Evolutionary conservation across 768 basidiomycete genomes (phyloP), one percentile per base, ranked within the genome.

Genomic region (Suillus discolor): DNA sequence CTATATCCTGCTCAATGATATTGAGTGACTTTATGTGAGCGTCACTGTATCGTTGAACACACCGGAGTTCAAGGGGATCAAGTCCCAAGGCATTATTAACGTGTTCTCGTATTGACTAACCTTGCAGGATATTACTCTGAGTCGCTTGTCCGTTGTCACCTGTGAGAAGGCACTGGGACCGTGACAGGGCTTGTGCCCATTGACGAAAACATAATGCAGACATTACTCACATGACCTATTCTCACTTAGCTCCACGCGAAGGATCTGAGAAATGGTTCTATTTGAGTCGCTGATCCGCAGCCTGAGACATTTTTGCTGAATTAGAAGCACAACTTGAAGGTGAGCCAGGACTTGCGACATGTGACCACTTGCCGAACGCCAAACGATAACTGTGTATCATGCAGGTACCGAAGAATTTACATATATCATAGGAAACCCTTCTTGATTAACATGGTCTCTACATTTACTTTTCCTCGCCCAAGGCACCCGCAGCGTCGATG

Each of bases 21-120:
- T 54, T 38, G 28, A 31, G 45, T 8, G 20, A 49, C n/a, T 13
- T 23, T n/a, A 18, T 7, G 23, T 42, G 18, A 66, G 36, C 31
- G 1, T 31, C 18, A 34, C 3, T 3, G 20, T 20, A 25, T 49
- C 20, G 5, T 38, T 38, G 4, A 38, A 65, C 80, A 61, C 62
- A 85, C 89, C 87, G 67, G 88, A 86, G 75, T 88, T 89, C 39
- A 89, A 78, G 71, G 79, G 80, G 66, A 89, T 83, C 23, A 66
- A 62, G 36, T 84, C 80, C 85, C 89, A 89, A 78, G 88, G 84
- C 87, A 90, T 89, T 42, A 20, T 60, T 31, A 41, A 54, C 20
- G 25, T 41, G 25, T 3, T n/a, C 6, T 59, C 2, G 57, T 16
- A 8, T 59, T 9, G 39, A 28, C 16, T 11, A 28, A 59, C 8